A percentile compares a stretch with the other conserved stretches of the same genome.
These are phyloP conservation scores for Blastomyces parvus DNA, from an alignment of 2,329 filamentous ascomycete genomes.

Conservation along the genomic window DNA sequence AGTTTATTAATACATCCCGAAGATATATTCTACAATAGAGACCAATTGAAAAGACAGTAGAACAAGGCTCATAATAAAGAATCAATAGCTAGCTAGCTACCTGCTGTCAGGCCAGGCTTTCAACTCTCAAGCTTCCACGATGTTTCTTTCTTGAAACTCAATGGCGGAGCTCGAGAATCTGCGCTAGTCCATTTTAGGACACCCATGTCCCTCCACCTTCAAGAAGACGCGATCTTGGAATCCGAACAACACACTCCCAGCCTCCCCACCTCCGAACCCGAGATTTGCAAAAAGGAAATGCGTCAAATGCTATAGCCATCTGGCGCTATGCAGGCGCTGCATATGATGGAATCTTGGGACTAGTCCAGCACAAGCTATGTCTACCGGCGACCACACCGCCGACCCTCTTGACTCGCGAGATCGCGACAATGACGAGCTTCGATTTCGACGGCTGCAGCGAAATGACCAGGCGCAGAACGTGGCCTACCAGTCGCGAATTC, in stretches of 20 bases:
- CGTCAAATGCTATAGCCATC: conserved; percentile 4
- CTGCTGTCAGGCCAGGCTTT: background rate
- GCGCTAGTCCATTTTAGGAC: conserved; percentile 13
- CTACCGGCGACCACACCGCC: conserved; percentile 24
- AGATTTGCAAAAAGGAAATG: background rate
- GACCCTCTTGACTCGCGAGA: conserved; percentile 20
- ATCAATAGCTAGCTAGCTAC: background rate
- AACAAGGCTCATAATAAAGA: background rate
- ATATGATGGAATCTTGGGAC: conserved; percentile 6
- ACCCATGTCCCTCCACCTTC: conserved; percentile 1
- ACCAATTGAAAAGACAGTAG: background rate
- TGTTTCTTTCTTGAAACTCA: background rate
- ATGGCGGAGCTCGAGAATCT: conserved; percentile 6
- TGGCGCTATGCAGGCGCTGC: conserved; percentile 3
- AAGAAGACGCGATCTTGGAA: conserved; percentile 7
- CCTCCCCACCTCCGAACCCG: background rate
- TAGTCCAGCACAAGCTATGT: conserved; percentile 22
- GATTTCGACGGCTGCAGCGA: conserved; percentile 24
- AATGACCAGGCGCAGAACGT: conserved; percentile 22
- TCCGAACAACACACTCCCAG: background rate
- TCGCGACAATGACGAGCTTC: conserved; percentile 21
- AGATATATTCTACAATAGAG: background rate
- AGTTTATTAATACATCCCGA: background rate
- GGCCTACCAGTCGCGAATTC: conserved; percentile 23
- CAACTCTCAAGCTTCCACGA: background rate